Conservation (phyloP, 1,284 basidiomycete genomes). For the Ceratobasidium sp. region DNA sequence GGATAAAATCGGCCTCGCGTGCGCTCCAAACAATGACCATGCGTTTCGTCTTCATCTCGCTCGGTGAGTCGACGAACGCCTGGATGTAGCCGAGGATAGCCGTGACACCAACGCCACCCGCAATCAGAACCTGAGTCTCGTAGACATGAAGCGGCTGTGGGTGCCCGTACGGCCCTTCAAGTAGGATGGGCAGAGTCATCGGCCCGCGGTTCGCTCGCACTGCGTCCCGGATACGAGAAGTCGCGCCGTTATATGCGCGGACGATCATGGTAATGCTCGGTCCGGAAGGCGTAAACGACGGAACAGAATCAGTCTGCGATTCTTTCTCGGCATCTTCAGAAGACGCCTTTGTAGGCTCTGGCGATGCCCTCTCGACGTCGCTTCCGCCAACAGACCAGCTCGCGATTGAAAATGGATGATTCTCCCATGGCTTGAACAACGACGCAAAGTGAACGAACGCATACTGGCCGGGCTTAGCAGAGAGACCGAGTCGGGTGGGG, state of each 20-base stretch:
- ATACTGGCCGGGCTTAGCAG: conserved; percentile 6
- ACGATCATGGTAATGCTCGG: conserved; percentile 24
- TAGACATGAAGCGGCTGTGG: conserved; percentile 29
- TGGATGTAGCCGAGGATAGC: conserved; percentile 15
- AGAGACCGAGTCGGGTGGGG: conserved; percentile 11
- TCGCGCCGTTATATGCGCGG: conserved; percentile 11
- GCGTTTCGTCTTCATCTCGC: not conserved
- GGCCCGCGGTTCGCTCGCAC: not conserved
- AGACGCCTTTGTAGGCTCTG: not conserved
- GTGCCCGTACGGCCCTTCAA: conserved; percentile 38
- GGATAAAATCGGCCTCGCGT: conserved; percentile 24
- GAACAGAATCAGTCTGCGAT: not conserved
- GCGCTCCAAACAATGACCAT: conserved; percentile 28
- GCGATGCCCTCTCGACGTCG: not conserved
- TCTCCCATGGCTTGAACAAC: conserved; percentile 38
- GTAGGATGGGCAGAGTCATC: not conserved
- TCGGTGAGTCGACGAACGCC: conserved; percentile 3
- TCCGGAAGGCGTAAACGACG: not conserved
- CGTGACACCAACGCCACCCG: conserved; percentile 33
- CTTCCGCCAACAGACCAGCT: conserved; percentile 3
- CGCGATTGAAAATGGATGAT: conserved; percentile 35
- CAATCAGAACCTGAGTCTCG: conserved; percentile 23
- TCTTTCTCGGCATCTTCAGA: conserved; percentile 17
- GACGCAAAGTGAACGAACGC: conserved; percentile 24
- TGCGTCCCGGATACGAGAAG: not conserved